Percentiles rank a stretch among this genome's conserved stretches.
Evolutionary conservation across 139 green algal species (phyloP).

Genomic region (Chlorella sp.): DNA sequence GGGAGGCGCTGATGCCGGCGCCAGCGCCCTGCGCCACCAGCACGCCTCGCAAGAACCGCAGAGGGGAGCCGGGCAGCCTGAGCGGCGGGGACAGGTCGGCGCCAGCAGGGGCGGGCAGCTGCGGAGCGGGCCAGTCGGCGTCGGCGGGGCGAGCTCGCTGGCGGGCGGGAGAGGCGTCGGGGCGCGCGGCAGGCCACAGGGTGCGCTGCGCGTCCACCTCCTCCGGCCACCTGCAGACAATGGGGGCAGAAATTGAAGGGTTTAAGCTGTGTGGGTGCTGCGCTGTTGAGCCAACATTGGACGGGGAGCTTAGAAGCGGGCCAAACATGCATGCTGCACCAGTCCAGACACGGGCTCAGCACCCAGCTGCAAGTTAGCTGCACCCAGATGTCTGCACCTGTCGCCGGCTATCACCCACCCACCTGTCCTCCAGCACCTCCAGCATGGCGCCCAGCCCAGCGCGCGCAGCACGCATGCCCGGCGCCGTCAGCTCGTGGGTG

Average conservation of each 20-base stretch:
- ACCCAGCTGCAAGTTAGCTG: background rate
- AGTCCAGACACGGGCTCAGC: background rate
- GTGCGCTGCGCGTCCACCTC: no score
- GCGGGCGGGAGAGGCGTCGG: no score
- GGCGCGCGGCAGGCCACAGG: no score
- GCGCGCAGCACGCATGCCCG: background rate
- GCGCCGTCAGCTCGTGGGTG: background rate
- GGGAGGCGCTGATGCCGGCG: no score
- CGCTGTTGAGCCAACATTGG: background rate
- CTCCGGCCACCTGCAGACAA: no score
- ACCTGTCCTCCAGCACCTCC: slow-evolving; percentile 10
- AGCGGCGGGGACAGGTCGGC: no score
- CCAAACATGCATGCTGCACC: no score
- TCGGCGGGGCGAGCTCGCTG: no score
- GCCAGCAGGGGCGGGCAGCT: no score
- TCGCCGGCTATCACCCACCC: background rate
- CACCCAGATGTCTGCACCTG: background rate
- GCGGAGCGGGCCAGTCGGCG: no score
- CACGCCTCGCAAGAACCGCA: background rate
- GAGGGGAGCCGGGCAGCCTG: no score
- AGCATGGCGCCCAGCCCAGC: slow-evolving; percentile 3
- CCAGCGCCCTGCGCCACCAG: background rate
- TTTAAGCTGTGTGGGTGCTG: background rate
- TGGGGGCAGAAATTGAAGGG: background rate
- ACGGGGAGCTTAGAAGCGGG: background rate